These are phyloP conservation scores for Trametopsis cervina DNA, from an alignment of 768 basidiomycete genomes.

Conservation along the genomic window DNA sequence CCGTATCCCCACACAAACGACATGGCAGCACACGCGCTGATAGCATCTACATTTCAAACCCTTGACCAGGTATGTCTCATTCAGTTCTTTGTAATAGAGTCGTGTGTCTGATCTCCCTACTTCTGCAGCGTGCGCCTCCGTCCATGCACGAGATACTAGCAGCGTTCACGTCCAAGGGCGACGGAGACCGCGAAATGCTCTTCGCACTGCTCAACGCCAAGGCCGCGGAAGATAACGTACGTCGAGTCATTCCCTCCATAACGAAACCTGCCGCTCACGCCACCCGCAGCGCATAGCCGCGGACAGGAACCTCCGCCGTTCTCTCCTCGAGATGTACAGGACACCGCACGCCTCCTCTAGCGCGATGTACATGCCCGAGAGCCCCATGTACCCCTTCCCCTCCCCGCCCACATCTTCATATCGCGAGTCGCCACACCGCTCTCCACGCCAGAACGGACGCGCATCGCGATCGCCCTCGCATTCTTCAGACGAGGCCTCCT, in stretches of 20 bases:
- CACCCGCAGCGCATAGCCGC: slow-evolving; percentile 59
- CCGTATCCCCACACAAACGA: background rate
- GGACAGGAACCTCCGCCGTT: slow-evolving; percentile 59
- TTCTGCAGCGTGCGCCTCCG: slow-evolving; percentile 63
- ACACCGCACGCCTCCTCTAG: slow-evolving; percentile 15
- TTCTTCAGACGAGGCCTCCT: slow-evolving; percentile 4
- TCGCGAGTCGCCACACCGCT: slow-evolving; percentile 25
- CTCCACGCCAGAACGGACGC: slow-evolving; percentile 16
- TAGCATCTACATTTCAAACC: slow-evolving; percentile 38
- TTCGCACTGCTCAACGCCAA: slow-evolving; percentile 90
- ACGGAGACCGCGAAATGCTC: slow-evolving; percentile 89
- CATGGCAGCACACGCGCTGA: slow-evolving; percentile 21
- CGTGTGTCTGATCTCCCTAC: slow-evolving; percentile 1
- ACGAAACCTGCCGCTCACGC: slow-evolving; percentile 10
- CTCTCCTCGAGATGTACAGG: slow-evolving; percentile 56
- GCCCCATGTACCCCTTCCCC: slow-evolving; percentile 14
- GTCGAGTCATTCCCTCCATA: background rate
- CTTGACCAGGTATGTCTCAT: slow-evolving; percentile 36
- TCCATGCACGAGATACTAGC: slow-evolving; percentile 78
- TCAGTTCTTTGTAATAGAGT: slow-evolving; percentile 1
- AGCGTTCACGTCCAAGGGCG: slow-evolving; percentile 80
- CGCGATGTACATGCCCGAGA: slow-evolving; percentile 2
- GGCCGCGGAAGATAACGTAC: slow-evolving; percentile 86
- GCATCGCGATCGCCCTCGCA: slow-evolving; percentile 32
- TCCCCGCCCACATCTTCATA: slow-evolving; percentile 22